phyloP scores from a whole-genome alignment of 2,329 filamentous ascomycete genomes.

The Penicillium freii region DNA sequence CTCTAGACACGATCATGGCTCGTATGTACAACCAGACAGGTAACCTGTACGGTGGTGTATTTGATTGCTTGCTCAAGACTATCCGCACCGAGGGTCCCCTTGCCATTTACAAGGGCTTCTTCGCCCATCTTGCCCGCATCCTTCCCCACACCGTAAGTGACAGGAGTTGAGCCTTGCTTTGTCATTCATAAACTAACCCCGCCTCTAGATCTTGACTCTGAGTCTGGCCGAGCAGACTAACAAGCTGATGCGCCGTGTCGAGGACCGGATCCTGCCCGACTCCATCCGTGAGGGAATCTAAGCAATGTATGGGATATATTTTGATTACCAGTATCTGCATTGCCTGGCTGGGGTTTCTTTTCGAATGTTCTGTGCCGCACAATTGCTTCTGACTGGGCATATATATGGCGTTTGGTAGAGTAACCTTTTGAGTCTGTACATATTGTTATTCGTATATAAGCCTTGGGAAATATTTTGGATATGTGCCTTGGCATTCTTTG shows the following conservation, averaged over 20 bases:
- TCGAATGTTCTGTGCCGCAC: not conserved
- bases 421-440: slow-evolving; percentile 1
- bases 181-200: slow-evolving; percentile 20
- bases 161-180: not conserved
- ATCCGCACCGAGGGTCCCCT: slow-evolving; percentile 85
- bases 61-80: slow-evolving; percentile 89
- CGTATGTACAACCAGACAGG: slow-evolving; percentile 98
- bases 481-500: not conserved
- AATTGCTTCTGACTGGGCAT: not conserved
- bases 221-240: slow-evolving; percentile 96
- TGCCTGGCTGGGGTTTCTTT: slow-evolving; percentile 4
- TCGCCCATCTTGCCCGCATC: slow-evolving; percentile 90
- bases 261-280: slow-evolving; percentile 57
- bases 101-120: slow-evolving; percentile 96
- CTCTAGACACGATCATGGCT: slow-evolving; percentile 89
- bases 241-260: slow-evolving; percentile 79
- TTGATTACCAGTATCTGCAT: not conserved
- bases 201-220: slow-evolving; percentile 71
- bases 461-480: not conserved
- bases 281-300: slow-evolving; percentile 50
- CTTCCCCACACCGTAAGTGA: slow-evolving; percentile 75
- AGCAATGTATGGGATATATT: not conserved
- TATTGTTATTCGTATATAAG: not conserved
- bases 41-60: slow-evolving; percentile 89
- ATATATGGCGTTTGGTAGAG: slow-evolving; percentile 6